A percentile compares a stretch with the other conserved stretches of the same genome.
phyloP scores from a whole-genome alignment of 345 rosid genomes.

The Pugionium cornutum region DNA sequence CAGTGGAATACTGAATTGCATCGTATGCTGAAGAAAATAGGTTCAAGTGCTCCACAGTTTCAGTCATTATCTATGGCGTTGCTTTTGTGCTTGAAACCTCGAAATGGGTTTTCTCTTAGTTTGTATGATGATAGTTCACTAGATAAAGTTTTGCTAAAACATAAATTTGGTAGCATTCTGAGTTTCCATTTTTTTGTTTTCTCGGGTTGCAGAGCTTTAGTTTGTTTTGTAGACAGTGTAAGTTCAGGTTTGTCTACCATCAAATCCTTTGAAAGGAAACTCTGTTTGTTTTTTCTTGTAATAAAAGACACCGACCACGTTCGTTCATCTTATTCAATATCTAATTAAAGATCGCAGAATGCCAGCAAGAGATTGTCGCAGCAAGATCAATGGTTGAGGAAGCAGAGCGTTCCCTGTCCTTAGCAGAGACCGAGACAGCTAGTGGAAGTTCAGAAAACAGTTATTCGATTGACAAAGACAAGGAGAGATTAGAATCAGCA shows the following conservation, averaged over 20 bases:
- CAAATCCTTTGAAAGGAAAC: constrained; percentile 1
- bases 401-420: constrained; percentile 62
- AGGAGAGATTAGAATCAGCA: constrained; percentile 77
- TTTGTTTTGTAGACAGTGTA: neutral
- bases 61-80: constrained; percentile 13
- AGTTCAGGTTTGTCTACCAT: constrained; percentile 2
- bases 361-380: constrained; percentile 68
- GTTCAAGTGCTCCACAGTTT: constrained; percentile 10
- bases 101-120: neutral
- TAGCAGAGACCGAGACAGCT: constrained; percentile 14
- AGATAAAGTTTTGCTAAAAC: neutral
- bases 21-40: neutral
- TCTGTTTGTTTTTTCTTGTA: neutral
- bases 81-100: constrained; percentile 18
- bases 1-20: constrained; percentile 1
- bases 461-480: constrained; percentile 45
- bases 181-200: neutral
- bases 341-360: constrained; percentile 67
- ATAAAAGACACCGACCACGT: neutral
- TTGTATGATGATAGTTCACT: constrained; percentile 2
- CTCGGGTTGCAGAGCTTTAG: constrained; percentile 5
- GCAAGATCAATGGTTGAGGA: constrained; percentile 77
- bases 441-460: constrained; percentile 14
- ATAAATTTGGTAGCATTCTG: constrained; percentile 3
- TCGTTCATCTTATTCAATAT: constrained; percentile 18